Percentiles rank a stretch among this genome's conserved stretches.
Conservation (phyloP, 805 yeast species). For the Wickerhamiella musiphila region DNA sequence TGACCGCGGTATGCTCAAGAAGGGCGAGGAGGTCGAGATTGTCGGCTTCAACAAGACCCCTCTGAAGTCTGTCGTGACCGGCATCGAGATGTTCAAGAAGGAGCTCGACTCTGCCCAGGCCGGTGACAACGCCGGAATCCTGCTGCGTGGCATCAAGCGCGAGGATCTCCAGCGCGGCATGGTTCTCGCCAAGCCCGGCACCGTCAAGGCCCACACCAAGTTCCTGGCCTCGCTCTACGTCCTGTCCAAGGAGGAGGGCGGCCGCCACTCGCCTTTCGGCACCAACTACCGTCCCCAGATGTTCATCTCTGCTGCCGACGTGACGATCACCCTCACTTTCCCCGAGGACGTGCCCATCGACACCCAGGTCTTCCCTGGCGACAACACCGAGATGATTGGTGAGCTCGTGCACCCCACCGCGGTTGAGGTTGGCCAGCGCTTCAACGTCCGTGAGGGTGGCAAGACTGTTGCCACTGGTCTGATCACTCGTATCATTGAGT, state of each 20-base stretch:
- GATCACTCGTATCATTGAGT: conserved; percentile 77
- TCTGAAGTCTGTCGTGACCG: conserved; percentile 86
- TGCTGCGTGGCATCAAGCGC: conserved; percentile 96
- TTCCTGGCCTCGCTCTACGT: conserved; percentile 86
- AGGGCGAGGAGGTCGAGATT: conserved; percentile 96
- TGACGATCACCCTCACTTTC: conserved; percentile 77
- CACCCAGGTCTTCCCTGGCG: conserved; percentile 92
- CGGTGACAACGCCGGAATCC: conserved; percentile 97
- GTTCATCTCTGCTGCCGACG: conserved; percentile 92
- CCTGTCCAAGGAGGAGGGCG: conserved; percentile 95
- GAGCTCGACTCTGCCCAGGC: conserved; percentile 95
- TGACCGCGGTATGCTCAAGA: conserved; percentile 92
- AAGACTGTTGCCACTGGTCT: conserved; percentile 98
- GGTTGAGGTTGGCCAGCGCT: conserved; percentile 90
- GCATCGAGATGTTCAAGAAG: conserved; percentile 99
- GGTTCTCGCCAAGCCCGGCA: conserved; percentile 86
- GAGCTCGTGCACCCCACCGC: conserved; percentile 84
- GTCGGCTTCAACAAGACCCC: conserved; percentile 83
- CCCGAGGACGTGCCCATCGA: conserved; percentile 75
- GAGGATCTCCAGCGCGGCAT: conserved; percentile 94
- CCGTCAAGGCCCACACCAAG: conserved; percentile 84
- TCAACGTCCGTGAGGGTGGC: conserved; percentile 99
- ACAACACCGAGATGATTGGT: conserved; percentile 91
- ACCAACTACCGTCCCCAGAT: conserved; percentile 96
- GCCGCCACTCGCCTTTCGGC: conserved; percentile 95